Percentiles rank a stretch among this genome's conserved stretches.
Conservation (phyloP, 139 green algal genomes). For the Coelastrella sp. region DNA sequence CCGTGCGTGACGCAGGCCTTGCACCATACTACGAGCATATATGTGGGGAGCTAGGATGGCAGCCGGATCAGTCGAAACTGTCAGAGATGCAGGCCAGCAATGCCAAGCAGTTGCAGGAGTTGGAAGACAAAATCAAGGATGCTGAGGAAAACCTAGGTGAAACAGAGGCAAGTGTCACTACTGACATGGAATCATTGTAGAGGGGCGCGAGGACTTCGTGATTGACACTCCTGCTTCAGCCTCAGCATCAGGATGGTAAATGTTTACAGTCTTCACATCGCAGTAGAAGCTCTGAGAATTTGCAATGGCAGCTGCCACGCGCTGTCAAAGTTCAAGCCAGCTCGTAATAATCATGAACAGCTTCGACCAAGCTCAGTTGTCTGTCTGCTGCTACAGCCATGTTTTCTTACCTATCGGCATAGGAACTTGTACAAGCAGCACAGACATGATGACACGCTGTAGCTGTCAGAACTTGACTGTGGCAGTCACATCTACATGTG, state of each 20-base stretch:
- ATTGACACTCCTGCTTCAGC: neutral
- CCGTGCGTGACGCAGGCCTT: slow-evolving; percentile 62
- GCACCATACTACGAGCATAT: slow-evolving; percentile 82
- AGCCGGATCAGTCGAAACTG: slow-evolving; percentile 65
- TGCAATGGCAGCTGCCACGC: too few relatives aligned
- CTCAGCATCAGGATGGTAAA: too few relatives aligned
- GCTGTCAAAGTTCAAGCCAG: too few relatives aligned
- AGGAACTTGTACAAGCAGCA: too few relatives aligned
- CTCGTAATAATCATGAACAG: too few relatives aligned
- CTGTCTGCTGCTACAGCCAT: too few relatives aligned
- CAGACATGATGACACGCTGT: too few relatives aligned
- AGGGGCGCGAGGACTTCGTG: neutral
- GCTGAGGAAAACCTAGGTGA: slow-evolving; percentile 88
- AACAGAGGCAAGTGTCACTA: slow-evolving; percentile 76
- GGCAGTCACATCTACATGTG: neutral
- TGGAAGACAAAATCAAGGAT: slow-evolving; percentile 81
- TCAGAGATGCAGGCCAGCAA: slow-evolving; percentile 73
- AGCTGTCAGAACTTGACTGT: too few relatives aligned
- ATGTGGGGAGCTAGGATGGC: slow-evolving; percentile 74
- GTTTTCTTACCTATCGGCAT: too few relatives aligned
- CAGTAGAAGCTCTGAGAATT: too few relatives aligned
- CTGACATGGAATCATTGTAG: neutral
- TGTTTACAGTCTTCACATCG: too few relatives aligned
- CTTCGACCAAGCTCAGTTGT: too few relatives aligned
- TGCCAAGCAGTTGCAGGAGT: slow-evolving; percentile 59